Percentiles rank a stretch among this genome's conserved stretches.
phyloP scores from a whole-genome alignment of 129 eudicot species.

The Kitagawia praeruptora region DNA sequence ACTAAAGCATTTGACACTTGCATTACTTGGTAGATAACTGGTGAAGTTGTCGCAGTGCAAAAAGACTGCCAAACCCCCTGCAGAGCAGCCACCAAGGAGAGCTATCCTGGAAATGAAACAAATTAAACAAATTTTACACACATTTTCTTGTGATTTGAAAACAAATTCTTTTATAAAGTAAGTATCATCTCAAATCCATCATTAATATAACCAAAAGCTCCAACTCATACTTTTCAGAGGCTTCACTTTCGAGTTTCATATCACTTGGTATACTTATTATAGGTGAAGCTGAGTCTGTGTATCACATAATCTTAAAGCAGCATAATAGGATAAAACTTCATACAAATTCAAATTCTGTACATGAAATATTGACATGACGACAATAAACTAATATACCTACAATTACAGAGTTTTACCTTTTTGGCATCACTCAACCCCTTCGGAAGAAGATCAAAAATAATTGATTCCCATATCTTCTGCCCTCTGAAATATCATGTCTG shows the following conservation, averaged over 20 bases:
- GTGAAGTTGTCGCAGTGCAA: slow-evolving; percentile 79
- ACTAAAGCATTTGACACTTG: slow-evolving; percentile 82
- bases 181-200: neutral
- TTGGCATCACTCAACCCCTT: slow-evolving; percentile 63
- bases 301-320: neutral
- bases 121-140: neutral
- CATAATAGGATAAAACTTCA: neutral
- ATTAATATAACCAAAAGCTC: neutral
- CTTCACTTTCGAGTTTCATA: neutral
- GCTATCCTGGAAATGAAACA: slow-evolving; percentile 44
- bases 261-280: neutral
- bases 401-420: slow-evolving; percentile 40
- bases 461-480: slow-evolving; percentile 83
- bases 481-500: slow-evolving; percentile 95
- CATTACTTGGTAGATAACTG: slow-evolving; percentile 52
- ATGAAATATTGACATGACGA: neutral
- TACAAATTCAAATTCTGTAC: neutral
- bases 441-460: slow-evolving; percentile 79
- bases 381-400: neutral
- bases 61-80: slow-evolving; percentile 84
- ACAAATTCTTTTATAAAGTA: too few relatives aligned
- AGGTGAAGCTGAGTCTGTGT: neutral
- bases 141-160: neutral
- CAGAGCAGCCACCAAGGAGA: slow-evolving; percentile 95
- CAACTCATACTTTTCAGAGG: neutral